These are phyloP conservation scores for Syzygium oleosum DNA, from an alignment of 345 rosid genomes.

Conservation along the genomic window DNA sequence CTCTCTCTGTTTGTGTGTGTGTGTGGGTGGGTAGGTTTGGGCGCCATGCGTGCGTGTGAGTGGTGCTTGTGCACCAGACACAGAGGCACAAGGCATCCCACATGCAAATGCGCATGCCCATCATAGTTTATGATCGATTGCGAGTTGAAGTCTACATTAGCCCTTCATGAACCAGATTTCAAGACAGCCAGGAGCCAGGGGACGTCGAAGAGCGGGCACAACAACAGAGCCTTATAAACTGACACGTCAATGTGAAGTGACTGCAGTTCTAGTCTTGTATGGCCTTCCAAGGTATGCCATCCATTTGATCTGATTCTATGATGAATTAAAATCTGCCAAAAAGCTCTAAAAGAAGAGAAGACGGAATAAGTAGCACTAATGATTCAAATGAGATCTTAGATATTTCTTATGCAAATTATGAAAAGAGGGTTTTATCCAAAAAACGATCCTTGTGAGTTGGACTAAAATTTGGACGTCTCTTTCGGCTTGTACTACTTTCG, in stretches of 20 bases:
- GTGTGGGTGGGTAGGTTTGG: background rate
- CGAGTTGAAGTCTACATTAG: background rate
- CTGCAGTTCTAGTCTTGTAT: slow-evolving; percentile 84
- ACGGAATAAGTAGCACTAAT: background rate
- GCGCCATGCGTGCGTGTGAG: background rate
- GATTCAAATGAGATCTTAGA: background rate
- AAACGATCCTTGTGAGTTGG: background rate
- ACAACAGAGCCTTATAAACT: slow-evolving; percentile 66
- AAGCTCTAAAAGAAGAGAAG: background rate
- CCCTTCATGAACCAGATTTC: slow-evolving; percentile 24
- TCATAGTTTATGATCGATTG: background rate
- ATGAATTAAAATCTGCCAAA: background rate
- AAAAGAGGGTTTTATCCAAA: background rate
- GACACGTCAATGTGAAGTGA: slow-evolving; percentile 81
- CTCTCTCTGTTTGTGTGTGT: background rate
- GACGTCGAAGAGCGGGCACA: slow-evolving; percentile 39
- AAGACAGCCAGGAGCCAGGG: slow-evolving; percentile 50
- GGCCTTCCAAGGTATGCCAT: slow-evolving; percentile 84
- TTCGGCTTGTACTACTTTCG: background rate
- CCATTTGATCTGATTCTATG: background rate
- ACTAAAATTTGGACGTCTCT: background rate
- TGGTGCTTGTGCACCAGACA: background rate
- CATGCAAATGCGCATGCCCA: background rate
- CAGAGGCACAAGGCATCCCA: background rate
- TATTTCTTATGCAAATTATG: background rate